These are phyloP conservation scores for Paracorniculantispora psalliotae DNA, from an alignment of 2,329 filamentous ascomycete species.

Conservation along the genomic window DNA sequence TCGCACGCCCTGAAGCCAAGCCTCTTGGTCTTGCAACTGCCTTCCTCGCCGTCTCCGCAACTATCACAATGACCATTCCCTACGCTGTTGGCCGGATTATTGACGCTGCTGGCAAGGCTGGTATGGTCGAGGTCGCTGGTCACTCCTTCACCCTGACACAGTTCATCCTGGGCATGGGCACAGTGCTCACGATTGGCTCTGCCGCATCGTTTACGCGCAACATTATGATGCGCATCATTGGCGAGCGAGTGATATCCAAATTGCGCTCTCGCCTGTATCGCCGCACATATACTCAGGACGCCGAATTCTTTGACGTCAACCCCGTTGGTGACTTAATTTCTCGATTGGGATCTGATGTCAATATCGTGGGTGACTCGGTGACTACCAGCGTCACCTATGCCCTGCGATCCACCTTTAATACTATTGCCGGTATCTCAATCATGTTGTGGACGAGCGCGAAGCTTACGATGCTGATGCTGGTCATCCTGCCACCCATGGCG, in stretches of 20 bases:
- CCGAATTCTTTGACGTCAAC: slow-evolving; percentile 98
- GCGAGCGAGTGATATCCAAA: slow-evolving; percentile 88
- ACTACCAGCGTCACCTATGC: slow-evolving; percentile 97
- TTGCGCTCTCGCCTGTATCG: slow-evolving; percentile 89
- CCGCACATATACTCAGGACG: slow-evolving; percentile 89
- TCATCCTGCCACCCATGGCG: slow-evolving; percentile 88
- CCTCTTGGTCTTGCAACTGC: slow-evolving; percentile 75
- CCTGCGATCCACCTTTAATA: slow-evolving; percentile 81
- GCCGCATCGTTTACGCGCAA: slow-evolving; percentile 91
- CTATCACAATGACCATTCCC: slow-evolving; percentile 92
- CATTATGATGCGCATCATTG: slow-evolving; percentile 87
- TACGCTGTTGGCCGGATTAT: slow-evolving; percentile 95
- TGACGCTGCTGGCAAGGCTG: slow-evolving; percentile 77
- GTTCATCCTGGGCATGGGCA: slow-evolving; percentile 78
- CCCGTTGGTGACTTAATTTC: slow-evolving; percentile 94
- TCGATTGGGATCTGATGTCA: slow-evolving; percentile 88
- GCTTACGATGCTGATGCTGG: slow-evolving; percentile 76
- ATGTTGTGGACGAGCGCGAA: slow-evolving; percentile 96
- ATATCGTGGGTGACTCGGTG: slow-evolving; percentile 97
- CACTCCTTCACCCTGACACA: slow-evolving; percentile 81
- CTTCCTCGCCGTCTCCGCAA: slow-evolving; percentile 84
- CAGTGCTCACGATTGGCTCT: slow-evolving; percentile 76
- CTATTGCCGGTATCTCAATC: slow-evolving; percentile 78
- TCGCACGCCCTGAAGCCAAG: slow-evolving; percentile 78
- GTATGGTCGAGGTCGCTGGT: slow-evolving; percentile 60